phyloP scores from a whole-genome alignment of 192 early-diverging fungal species.

The Phycomyces blakesleeanus region DNA sequence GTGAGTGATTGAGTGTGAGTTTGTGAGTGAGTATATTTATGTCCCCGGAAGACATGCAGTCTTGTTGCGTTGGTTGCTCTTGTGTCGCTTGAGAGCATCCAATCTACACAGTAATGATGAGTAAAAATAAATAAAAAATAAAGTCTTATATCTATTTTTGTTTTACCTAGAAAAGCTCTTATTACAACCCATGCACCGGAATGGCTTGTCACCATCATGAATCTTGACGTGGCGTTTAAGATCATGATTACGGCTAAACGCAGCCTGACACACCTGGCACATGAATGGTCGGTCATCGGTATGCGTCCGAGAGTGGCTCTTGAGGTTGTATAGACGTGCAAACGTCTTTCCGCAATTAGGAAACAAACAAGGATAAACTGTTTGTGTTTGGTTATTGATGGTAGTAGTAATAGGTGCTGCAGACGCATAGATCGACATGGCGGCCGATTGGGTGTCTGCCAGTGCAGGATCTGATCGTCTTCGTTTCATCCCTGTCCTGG shows the following conservation, averaged over 20 bases:
- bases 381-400: constrained; percentile 31
- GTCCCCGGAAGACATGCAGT: constrained; percentile 3
- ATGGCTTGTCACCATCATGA: constrained; percentile 75
- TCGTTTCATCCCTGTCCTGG: constrained; percentile 5
- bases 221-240: constrained; percentile 73
- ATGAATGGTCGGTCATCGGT: constrained; percentile 69
- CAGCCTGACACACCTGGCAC: constrained; percentile 37
- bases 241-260: constrained; percentile 72
- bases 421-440: constrained; percentile 31
- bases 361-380: constrained; percentile 50
- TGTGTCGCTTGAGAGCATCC: constrained; percentile 70
- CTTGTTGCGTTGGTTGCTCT: constrained; percentile 26
- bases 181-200: constrained; percentile 67
- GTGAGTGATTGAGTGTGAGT: too few species aligned
- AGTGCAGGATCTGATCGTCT: constrained; percentile 15
- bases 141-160: background rate
- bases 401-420: constrained; percentile 29
- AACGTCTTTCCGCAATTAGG: constrained; percentile 82
- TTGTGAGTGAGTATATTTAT: background rate
- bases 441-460: constrained; percentile 21
- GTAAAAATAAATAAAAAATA: background rate
- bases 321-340: constrained; percentile 84
- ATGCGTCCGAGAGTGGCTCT: constrained; percentile 79
- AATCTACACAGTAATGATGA: constrained; percentile 6
- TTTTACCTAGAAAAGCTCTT: constrained; percentile 66